Evolutionary conservation across 2,329 filamentous ascomycete species (phyloP), one percentile per base, ranked within the genome.

Genomic region (Aspergillus ustus): DNA sequence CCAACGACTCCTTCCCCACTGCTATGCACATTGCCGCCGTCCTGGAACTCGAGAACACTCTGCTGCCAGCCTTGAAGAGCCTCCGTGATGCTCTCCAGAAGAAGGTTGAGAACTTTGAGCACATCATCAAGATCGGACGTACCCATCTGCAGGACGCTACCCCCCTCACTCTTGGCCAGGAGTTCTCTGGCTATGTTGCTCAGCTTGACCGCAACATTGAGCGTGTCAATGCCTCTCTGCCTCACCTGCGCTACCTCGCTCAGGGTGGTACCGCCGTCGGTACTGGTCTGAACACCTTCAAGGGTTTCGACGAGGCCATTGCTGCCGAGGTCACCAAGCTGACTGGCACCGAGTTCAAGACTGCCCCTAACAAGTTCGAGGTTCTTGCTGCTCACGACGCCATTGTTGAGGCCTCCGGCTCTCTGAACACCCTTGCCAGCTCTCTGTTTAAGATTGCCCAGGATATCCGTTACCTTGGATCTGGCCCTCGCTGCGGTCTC

Each of bases 1-100:
- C 95, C 74, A 99, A 99, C 84, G 95, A 99, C 78, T 97, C 94
- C 70, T 99, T 99, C 87, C 95, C 95, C 46, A 98, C 95, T 69
- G 95, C 97, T 77, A 99, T 99, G 95, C 95, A 98, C 85, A 97
- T 99, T 76, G 94, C 95, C 63, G 94, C 94, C 66, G 93, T 98
- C 52, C 86, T 98, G 63, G 95, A 98, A 80, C 85, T 97, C 63
- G 93, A 97, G 82, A 85, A 90, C 75, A 86, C 90, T 71, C 89
- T 99, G 50, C 81, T 98, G 19, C 95, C 95, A 44, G 85, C 92
- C 52, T 85, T 98, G 65, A 89, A 85, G 79, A 92, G 87, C 79
- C 87, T 99, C 60, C 90, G 93, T 66, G 85, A 89, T 66, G 92
- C 92, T 53, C 85, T 99, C 64, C 89, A 97, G 83, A 85, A 87